Conservation (phyloP, 495 filamentous ascomycete species). For the Astrothelium subdiscretum region DNA sequence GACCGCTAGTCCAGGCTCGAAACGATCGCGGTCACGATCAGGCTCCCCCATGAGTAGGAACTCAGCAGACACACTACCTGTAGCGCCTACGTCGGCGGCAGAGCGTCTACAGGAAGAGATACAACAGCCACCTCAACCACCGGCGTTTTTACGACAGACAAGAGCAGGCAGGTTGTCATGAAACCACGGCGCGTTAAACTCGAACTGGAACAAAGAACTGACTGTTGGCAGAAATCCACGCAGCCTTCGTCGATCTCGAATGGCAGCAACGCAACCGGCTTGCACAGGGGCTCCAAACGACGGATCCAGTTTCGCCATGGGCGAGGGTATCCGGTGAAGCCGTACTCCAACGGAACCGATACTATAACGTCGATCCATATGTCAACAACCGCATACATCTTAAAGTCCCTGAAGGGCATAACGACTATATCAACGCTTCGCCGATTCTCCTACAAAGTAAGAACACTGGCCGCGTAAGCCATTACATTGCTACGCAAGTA, state of each 20-base stretch:
- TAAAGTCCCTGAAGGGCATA: constrained; percentile 62
- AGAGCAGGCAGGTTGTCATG: constrained; percentile 24
- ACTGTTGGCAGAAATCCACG: constrained; percentile 21
- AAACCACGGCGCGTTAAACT: too few species aligned
- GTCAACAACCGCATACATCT: constrained; percentile 75
- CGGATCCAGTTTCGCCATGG: constrained; percentile 39
- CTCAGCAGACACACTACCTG: constrained; percentile 5
- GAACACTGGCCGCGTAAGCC: constrained; percentile 37
- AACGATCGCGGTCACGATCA: constrained; percentile 21
- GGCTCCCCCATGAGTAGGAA: constrained; percentile 12
- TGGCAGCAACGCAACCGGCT: constrained; percentile 51
- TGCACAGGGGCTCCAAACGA: constrained; percentile 29
- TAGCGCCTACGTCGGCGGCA: not conserved
- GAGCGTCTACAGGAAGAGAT: not conserved
- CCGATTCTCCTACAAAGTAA: constrained; percentile 60
- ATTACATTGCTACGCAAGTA: constrained; percentile 60
- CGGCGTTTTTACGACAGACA: constrained; percentile 25
- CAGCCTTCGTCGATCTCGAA: constrained; percentile 48
- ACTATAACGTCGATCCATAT: constrained; percentile 78
- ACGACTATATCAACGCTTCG: constrained; percentile 95
- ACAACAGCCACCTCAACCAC: constrained; percentile 6
- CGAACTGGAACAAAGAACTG: constrained; percentile 2
- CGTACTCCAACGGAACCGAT: constrained; percentile 57
- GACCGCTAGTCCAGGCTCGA: constrained; percentile 14
- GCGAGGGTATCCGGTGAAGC: constrained; percentile 41